Base-by-base conservation (phyloP, 768 basidiomycete species). In the Lactarius indigo region DNA sequence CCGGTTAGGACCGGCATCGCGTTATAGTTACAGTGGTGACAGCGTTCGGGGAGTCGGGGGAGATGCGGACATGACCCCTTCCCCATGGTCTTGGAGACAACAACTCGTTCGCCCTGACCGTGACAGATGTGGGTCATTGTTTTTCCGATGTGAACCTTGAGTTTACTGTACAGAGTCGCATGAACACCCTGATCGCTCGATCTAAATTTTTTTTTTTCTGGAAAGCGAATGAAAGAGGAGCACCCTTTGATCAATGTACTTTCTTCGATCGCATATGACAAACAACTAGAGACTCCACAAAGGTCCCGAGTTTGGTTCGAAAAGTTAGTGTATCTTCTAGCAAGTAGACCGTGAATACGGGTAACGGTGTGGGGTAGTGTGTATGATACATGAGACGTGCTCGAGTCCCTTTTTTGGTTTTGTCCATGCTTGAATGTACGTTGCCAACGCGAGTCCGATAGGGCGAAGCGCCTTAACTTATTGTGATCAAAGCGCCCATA, bases 401-500 rank as follows among this genome's bases (percentile, higher is more conserved):
- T 30, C n/a, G 31, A 33, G 39, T 57, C 30, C 30, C 61, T 47
- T 50, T 41, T 52, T 50, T 56, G 50, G 50, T 52, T 44, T 47
- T 28, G 31, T 57, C 37, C 33, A 50, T 26, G 15, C 39, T 52
- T 28, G 30, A 18, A 12, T 37, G 26, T 50, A 55, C 31, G 26
- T 28, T 52, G 30, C 55, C 33, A 20, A 33, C 55, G 18, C 30
- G 17, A 56, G 17, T 30, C 30, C 15, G 54, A 56, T 18, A 50
- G 47, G 56, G n/a, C 23, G 50, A 26, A 13, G 26, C 47, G 47
- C 12, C n/a, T 5, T 31, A n/a, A 20, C 47, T 20, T 20, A 31
- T 4, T 18, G 5, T 6, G 2, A 5, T 81, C 82, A 98, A 76
- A 98, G 79, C 57, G 94, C 93, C 96, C 96, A 98, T 69, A 96